Conservation (phyloP, 768 basidiomycete genomes). For the Mrakia frigida region DNA sequence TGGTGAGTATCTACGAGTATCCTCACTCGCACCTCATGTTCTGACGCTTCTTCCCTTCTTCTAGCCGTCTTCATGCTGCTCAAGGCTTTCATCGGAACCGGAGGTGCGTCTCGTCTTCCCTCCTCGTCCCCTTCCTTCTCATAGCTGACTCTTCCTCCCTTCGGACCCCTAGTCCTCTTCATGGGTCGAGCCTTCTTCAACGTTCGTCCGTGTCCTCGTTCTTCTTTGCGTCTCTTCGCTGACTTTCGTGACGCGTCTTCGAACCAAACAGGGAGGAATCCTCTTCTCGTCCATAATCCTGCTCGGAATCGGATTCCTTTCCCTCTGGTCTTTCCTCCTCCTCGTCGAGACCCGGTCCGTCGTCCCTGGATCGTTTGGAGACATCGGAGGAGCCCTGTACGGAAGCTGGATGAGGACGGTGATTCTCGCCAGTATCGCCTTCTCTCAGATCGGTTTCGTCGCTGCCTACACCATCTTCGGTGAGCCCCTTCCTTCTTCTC, state of each 20-base stretch:
- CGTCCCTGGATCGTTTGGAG: slow-evolving; percentile 56
- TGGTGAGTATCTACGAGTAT: neutral
- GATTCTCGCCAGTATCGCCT: slow-evolving; percentile 77
- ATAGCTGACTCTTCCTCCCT: too few relatives aligned
- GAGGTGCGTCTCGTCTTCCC: neutral
- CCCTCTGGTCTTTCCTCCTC: slow-evolving; percentile 87
- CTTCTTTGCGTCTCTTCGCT: neutral
- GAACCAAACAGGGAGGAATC: slow-evolving; percentile 58
- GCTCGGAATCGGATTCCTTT: slow-evolving; percentile 73
- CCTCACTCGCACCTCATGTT: too few relatives aligned
- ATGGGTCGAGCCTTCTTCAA: slow-evolving; percentile 95
- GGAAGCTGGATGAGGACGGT: slow-evolving; percentile 87
- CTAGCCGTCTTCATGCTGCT: slow-evolving; percentile 30
- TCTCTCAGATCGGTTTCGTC: slow-evolving; percentile 58
- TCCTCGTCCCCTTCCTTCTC: too few relatives aligned
- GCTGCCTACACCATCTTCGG: slow-evolving; percentile 35
- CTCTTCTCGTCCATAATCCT: slow-evolving; percentile 78
- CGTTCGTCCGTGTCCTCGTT: neutral
- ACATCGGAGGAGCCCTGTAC: slow-evolving; percentile 87
- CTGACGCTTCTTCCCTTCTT: neutral
- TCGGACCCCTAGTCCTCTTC: slow-evolving; percentile 59
- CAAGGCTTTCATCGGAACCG: slow-evolving; percentile 32
- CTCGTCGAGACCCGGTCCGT: slow-evolving; percentile 80
- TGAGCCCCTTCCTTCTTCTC: neutral
- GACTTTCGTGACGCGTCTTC: neutral